Conservation (phyloP, 2,329 filamentous ascomycete genomes). For the Trichoderma sp. region DNA sequence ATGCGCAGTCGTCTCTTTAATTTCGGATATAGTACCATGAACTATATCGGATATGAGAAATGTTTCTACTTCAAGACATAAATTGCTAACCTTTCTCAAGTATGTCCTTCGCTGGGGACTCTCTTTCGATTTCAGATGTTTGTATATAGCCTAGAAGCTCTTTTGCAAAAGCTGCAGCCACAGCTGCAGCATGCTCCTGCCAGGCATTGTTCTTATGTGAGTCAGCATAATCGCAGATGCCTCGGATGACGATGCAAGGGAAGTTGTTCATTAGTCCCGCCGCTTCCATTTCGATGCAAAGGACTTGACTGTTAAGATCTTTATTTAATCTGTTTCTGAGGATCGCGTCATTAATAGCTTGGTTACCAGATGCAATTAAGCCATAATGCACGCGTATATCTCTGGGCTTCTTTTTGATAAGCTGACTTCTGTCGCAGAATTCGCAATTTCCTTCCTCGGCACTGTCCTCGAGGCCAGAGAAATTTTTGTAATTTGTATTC, state of each 20-base stretch:
- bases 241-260: not conserved
- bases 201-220: not conserved
- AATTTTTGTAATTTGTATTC: rapidly evolving
- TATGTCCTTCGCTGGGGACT: not conserved
- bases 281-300: not conserved
- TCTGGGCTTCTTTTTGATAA: not conserved
- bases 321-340: not conserved
- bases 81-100: not conserved
- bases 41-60: not conserved
- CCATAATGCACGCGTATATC: not conserved
- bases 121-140: not conserved
- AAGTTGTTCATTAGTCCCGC: not conserved
- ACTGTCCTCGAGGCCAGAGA: not conserved
- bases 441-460: not conserved
- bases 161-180: not conserved
- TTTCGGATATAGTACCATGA: not conserved
- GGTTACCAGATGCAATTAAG: not conserved
- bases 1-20: not conserved
- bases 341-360: not conserved
- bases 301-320: not conserved
- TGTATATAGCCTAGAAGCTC: not conserved
- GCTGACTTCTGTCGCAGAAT: not conserved
- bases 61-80: not conserved
- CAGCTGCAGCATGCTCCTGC: not conserved
- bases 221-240: not conserved